Evolutionary conservation across 148 eudicot genomes (phyloP).

Genomic region (Selenicereus undatus): DNA sequence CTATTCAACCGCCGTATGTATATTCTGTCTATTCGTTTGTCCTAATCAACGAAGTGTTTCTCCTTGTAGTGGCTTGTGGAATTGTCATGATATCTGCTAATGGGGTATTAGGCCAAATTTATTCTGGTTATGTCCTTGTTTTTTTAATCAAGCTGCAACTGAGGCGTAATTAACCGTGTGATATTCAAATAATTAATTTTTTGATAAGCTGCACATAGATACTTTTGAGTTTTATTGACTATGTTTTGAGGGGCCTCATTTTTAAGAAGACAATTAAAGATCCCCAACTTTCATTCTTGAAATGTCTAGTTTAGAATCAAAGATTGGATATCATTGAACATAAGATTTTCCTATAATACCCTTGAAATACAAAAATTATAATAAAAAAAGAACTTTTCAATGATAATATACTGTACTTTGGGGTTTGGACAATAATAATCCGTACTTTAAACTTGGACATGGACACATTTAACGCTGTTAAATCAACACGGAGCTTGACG

Average conservation of each 20-base stretch:
- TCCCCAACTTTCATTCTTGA: neutral
- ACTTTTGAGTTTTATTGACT: neutral
- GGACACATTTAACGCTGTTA: no score
- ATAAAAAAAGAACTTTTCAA: no score
- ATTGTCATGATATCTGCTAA: neutral
- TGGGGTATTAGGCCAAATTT: neutral
- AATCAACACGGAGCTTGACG: no score
- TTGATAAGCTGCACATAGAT: neutral
- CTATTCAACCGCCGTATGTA: slow-evolving; percentile 32
- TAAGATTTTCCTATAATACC: neutral
- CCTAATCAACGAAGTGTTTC: neutral
- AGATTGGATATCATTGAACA: neutral
- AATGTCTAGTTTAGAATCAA: neutral
- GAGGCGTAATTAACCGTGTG: neutral
- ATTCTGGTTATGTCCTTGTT: neutral
- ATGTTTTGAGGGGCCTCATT: neutral
- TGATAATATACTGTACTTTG: no score
- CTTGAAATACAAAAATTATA: neutral
- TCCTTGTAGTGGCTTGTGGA: neutral
- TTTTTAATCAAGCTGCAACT: neutral
- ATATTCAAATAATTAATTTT: no score
- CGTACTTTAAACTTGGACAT: no score
- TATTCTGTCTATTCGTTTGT: neutral
- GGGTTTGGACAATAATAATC: no score
- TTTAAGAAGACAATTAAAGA: neutral